Evolutionary conservation across 2,329 filamentous ascomycete genomes (phyloP).

Genomic region (Raffaelea ambrosiae): DNA sequence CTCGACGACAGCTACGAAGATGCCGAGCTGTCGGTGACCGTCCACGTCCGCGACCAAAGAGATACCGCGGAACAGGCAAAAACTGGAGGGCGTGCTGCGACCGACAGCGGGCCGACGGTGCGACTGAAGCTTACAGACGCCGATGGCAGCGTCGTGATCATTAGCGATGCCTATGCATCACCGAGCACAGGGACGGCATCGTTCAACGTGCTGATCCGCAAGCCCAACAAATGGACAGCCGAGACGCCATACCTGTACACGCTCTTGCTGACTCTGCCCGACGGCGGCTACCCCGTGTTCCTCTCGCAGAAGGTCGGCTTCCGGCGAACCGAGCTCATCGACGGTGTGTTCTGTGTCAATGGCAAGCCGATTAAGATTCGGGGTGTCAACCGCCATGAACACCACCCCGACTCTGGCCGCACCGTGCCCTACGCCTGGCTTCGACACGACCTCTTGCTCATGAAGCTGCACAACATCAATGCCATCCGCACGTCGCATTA

Average conservation of each 20-base stretch:
- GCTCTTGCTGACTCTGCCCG: conserved; percentile 20
- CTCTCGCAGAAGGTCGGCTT: conserved; percentile 47
- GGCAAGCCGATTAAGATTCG: conserved; percentile 51
- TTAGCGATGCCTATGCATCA: no score
- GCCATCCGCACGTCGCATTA: conserved; percentile 62
- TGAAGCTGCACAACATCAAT: conserved; percentile 66
- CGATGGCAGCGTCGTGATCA: no score
- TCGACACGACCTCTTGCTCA: conserved; percentile 53
- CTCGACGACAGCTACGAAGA: conserved; percentile 37
- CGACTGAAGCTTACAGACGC: no score
- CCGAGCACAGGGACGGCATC: no score
- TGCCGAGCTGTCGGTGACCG: no score
- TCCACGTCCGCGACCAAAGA: no score
- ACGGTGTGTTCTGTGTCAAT: conserved; percentile 53
- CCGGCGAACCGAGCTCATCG: conserved; percentile 52
- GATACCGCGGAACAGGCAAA: no score
- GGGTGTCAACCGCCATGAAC: conserved; percentile 62
- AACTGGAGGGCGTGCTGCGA: conserved; percentile 18
- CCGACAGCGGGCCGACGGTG: neutral
- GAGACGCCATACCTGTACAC: conserved; percentile 50
- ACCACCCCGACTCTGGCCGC: conserved; percentile 55
- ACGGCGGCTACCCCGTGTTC: no score
- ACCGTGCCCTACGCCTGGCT: conserved; percentile 55
- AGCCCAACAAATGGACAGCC: conserved; percentile 52
- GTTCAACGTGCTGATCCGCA: no score